These are phyloP conservation scores for Fusarium palustre DNA, from an alignment of 2,329 filamentous ascomycete genomes.

Conservation along the genomic window DNA sequence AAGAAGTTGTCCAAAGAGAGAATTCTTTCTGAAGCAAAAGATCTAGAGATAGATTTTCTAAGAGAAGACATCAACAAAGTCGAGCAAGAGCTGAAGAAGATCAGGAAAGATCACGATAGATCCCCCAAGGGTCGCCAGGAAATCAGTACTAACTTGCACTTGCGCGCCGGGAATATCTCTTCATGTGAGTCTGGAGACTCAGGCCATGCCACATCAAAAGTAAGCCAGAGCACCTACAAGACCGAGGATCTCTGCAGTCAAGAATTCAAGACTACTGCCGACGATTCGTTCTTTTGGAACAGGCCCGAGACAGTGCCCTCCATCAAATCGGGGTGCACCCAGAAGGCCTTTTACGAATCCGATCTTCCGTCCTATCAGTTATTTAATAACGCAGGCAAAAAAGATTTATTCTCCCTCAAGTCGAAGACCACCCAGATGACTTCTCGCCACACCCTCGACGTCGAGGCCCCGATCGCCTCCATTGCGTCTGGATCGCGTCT, in stretches of 20 bases:
- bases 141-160: not conserved
- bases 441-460: not conserved
- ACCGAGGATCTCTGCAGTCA: not conserved
- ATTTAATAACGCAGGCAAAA: not conserved
- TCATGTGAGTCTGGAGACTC: not conserved
- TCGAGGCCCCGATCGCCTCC: not conserved
- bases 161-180: not conserved
- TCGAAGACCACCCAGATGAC: not conserved
- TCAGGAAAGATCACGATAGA: rapidly evolving
- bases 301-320: not conserved
- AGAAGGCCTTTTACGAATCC: too few species aligned
- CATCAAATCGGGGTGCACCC: not conserved
- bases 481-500: not conserved
- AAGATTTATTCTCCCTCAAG: not conserved
- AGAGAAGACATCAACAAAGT: not conserved
- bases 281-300: not conserved
- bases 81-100: rapidly evolving
- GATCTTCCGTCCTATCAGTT: not conserved
- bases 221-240: not conserved
- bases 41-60: not conserved
- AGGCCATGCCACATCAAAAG: not conserved
- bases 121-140: not conserved
- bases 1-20: not conserved
- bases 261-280: not conserved
- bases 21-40: not conserved